These are phyloP conservation scores for Nemophila menziesii DNA, from an alignment of 257 asterid species.

Conservation along the genomic window DNA sequence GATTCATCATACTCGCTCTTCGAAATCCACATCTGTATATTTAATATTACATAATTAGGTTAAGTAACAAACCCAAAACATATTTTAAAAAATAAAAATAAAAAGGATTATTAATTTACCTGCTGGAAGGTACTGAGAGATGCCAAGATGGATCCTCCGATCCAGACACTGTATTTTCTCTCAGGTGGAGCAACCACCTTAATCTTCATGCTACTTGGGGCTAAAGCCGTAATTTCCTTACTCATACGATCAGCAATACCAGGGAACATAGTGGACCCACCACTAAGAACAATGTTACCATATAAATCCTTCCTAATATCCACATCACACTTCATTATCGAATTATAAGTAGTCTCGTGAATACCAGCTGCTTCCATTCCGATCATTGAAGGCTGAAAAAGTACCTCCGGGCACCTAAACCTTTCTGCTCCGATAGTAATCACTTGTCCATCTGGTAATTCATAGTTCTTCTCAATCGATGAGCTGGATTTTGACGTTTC, in stretches of 20 bases:
- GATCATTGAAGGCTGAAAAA: slow-evolving; percentile 37
- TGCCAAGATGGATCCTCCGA: slow-evolving; percentile 43
- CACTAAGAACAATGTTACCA: slow-evolving; percentile 43
- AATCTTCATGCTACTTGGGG: slow-evolving; percentile 46
- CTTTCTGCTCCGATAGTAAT: slow-evolving; percentile 40
- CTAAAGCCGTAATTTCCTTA: slow-evolving; percentile 40
- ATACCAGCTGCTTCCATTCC: slow-evolving; percentile 49
- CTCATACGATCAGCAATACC: slow-evolving; percentile 48
- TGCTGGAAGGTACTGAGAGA: slow-evolving; percentile 47
- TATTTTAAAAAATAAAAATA: not conserved
- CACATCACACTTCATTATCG: slow-evolving; percentile 43
- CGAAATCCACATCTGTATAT: slow-evolving; percentile 41
- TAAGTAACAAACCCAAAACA: not conserved
- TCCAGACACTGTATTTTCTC: slow-evolving; percentile 48
- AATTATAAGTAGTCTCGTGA: slow-evolving; percentile 40
- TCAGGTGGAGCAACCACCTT: slow-evolving; percentile 49
- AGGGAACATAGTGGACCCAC: slow-evolving; percentile 43
- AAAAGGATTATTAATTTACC: slow-evolving; percentile 20
- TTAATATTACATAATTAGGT: not conserved
- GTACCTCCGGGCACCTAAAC: slow-evolving; percentile 42
- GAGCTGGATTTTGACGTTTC: slow-evolving; percentile 37
- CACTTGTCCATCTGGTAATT: slow-evolving; percentile 43
- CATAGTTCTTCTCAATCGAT: slow-evolving; percentile 40
- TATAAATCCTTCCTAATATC: slow-evolving; percentile 45
- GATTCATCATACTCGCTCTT: slow-evolving; percentile 40